Conservation (phyloP, 2,329 filamentous ascomycete species). For the Fusarium mangiferae region DNA sequence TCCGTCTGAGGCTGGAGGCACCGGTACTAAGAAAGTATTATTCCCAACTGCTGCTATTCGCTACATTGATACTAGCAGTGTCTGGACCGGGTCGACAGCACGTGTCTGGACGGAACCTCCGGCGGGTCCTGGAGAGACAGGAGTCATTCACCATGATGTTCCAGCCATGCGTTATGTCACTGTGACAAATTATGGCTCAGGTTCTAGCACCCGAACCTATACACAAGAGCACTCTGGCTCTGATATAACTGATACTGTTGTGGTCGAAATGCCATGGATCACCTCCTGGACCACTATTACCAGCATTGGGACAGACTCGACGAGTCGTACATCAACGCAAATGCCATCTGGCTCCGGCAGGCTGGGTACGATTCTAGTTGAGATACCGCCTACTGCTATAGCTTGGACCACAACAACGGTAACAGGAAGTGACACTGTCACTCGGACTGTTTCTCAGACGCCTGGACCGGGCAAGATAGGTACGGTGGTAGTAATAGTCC, state of each 20-base stretch:
- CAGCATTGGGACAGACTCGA: background rate
- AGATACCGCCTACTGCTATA: background rate
- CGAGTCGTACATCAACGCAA: background rate
- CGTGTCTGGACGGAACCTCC: background rate
- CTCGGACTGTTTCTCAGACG: background rate
- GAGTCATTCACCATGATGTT: background rate
- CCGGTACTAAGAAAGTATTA: background rate
- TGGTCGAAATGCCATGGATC: background rate
- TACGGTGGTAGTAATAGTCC: background rate
- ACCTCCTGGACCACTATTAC: background rate
- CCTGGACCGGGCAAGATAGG: background rate
- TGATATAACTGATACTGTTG: background rate
- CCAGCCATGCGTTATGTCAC: background rate
- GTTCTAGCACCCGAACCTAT: fast-evolving
- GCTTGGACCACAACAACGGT: background rate
- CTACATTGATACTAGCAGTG: background rate
- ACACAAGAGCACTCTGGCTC: background rate
- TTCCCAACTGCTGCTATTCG: background rate
- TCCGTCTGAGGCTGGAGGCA: background rate
- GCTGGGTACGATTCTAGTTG: background rate
- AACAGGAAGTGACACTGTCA: background rate
- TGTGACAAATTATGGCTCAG: background rate
- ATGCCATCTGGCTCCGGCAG: background rate
- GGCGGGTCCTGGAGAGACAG: background rate
- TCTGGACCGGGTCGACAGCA: fast-evolving